Base-by-base conservation (phyloP, 1,284 basidiomycete genomes). In the Cryptococcus wingfieldii region DNA sequence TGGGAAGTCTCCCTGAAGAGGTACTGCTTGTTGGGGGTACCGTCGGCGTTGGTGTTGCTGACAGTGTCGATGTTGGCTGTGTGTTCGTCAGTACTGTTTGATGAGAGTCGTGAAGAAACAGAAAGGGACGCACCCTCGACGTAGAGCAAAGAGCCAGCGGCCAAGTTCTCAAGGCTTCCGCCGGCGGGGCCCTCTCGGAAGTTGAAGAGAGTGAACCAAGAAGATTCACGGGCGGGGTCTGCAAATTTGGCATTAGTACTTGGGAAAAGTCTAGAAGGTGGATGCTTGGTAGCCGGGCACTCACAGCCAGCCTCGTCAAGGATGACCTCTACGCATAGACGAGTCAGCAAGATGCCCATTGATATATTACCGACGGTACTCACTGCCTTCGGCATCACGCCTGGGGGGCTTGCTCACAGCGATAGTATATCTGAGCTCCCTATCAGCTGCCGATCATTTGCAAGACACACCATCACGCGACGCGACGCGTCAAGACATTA, bases 141-240 rank as follows among this genome's bases (percentile, higher is more conserved):
- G 31, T 65, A 58, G 43, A 70, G 61, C 56, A 68, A 59, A n/a
- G 63, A 64, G 19, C 70, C 70, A 38, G 67, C 41, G 42, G 60
- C 50, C 49, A 70, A 57, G 31, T 57, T 61, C 49, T 64, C 45
- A 39, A 69, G 54, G 56, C 44, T 54, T 58, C 65, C 62, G 19
- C 58, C 58, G 16, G n/a, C 34, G 18, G 60, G 56, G n/a, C 55
- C 53, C 43, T 67, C 62, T 44, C 59, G 54, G 63, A 72, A 72
- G 64, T 65, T 67, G 65, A 69, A 72, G 55, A 72, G 57, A 60
- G 67, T 70, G 65, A 67, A 71, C 68, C 67, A 61, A 50, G 60
- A 56, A n/a, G 54, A 53, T 10, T 62, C 62, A 50, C 60, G 54
- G 38, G 59, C 47, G 50, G 59, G 63, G 49, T 60, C 55, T 61